Conservation (phyloP, 164 flowering plant genomes). For the Amborella trichopoda region DNA sequence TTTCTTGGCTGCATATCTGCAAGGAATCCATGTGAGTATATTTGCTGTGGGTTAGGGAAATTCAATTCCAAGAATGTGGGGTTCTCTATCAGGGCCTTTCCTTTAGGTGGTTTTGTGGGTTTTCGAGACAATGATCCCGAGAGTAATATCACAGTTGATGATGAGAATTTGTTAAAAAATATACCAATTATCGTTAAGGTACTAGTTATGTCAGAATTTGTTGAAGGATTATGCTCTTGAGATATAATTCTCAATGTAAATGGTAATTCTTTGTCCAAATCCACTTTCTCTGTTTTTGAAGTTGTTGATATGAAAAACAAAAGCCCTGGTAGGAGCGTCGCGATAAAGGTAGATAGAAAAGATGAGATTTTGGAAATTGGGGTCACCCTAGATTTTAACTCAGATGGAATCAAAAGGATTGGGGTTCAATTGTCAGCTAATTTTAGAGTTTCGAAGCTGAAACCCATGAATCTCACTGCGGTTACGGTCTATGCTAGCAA, state of each 20-base stretch:
- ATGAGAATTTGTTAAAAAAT: conserved; percentile 74
- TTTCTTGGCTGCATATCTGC: conserved; percentile 84
- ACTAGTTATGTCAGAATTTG: conserved; percentile 86
- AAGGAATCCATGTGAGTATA: conserved; percentile 96
- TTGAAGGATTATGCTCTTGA: conserved; percentile 69
- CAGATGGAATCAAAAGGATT: conserved; percentile 76
- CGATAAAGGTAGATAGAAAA: conserved; percentile 56
- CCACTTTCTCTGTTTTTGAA: conserved; percentile 42
- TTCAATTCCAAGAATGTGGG: conserved; percentile 85
- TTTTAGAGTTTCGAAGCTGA: conserved; percentile 41
- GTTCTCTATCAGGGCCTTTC: conserved; percentile 88
- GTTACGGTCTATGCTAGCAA: conserved; percentile 40
- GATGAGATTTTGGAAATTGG: conserved; percentile 33
- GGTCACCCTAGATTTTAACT: conserved; percentile 67
- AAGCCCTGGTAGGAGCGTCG: conserved; percentile 53
- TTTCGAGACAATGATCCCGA: conserved; percentile 99
- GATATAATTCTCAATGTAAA: conserved; percentile 69
- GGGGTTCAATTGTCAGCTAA: conserved; percentile 90
- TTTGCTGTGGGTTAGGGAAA: conserved; percentile 90
- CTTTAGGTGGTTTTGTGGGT: conserved; percentile 96
- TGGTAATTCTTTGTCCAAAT: conserved; percentile 42
- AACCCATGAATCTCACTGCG: conserved; percentile 38
- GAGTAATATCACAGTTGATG: conserved; percentile 82
- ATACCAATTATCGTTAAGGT: conserved; percentile 77
- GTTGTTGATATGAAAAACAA: conserved; percentile 67